Evolutionary conservation across 805 yeast species (phyloP), one percentile per base, ranked within the genome.

Genomic region (Peterozyma xylosa): DNA sequence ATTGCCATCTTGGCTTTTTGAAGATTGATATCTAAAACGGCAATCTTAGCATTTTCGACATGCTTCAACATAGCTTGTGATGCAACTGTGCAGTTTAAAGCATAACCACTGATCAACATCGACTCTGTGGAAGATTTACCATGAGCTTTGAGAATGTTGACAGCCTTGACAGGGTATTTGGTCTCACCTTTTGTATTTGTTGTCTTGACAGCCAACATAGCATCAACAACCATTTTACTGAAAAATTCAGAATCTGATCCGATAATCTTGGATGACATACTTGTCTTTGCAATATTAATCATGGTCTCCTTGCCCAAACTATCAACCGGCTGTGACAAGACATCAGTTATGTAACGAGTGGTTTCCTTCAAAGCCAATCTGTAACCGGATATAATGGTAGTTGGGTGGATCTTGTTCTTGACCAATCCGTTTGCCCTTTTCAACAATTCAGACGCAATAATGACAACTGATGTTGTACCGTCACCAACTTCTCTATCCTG

Each of bases 401-500:
- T 93, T 39, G 99, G 99, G 66, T 95, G 99, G 50, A 95, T 85
- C 60, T 88, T 87, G 67, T 87, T 87, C 59, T 84, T 85, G 40
- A 93, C 97, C 51, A 93, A 71, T 54, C 90, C 96, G 64, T 89
- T 88, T 35, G 99, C 99, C 51, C 96, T 77, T 57, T 86, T 86
- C 57, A 93, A 72, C 45, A 93, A 69, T 66, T 93, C 99, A 33
- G 95, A 76, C 18, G 99, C 98, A 60, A 95, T 82, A 49, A 93
- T 89, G 35, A 93, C 99, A 41, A 93, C 99, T 13, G 96, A 86
- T 0, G 99, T 93, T 37, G 99, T 90, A 54, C 98, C 98, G 59
- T 90, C 98, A 48, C 97, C 99, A 43, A 93, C 96, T 67, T 93
- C 99, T 57, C 96, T 79, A 64, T 93, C 99, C 70, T 93, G 99